Evolutionary conservation across 2,329 filamentous ascomycete genomes (phyloP), one percentile per base, ranked within the genome.

Genomic region (Colletotrichum tropicale): DNA sequence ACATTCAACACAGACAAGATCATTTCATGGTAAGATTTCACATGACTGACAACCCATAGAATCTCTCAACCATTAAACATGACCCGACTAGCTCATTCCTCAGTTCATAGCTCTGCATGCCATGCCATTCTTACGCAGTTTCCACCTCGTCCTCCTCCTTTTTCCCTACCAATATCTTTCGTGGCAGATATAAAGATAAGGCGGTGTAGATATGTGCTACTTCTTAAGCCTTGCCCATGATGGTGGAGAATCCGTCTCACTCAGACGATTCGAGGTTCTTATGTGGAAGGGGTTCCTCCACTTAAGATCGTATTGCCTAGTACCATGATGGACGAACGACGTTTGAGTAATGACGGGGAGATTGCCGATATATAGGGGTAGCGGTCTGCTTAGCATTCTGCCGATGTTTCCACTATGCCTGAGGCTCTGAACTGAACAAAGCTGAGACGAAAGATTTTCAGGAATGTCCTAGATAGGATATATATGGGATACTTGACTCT

Each of bases 71-170:
- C 13, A 15, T 36, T 1, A 1, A 4, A 7, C 36, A 18, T 38
- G 36, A 6, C 18, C 16, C 36, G 8, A 38, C 8, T 48, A n/a
- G 18, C 1, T 12, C 18, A 48, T 12, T n/a, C 18, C 9, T 15
- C 6, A 5, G 10, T 48, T 48, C 0, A 12, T 3, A 18, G 2
- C 3, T n/a, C 18, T 48, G 0, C 18, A 9, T n/a, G 2, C 1
- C 9, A 4, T 48, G 9, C 18, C 38, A 48, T 12, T 10, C 18
- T 48, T n/a, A 18, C 16, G 36, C 2, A 4, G 1, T 38, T 5
- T 38, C 36, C 36, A 16, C 36, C 36, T 36, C 34, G 13, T 36
- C 34, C 16, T 43, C 38, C 0, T 48, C 9, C 43, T 48, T n/a
- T 7, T 6, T 5, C 38, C 10, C 43, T 48, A 6, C 18, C 43